These are phyloP conservation scores for Boechera retrofracta DNA, from an alignment of 345 rosid species.

Conservation along the genomic window DNA sequence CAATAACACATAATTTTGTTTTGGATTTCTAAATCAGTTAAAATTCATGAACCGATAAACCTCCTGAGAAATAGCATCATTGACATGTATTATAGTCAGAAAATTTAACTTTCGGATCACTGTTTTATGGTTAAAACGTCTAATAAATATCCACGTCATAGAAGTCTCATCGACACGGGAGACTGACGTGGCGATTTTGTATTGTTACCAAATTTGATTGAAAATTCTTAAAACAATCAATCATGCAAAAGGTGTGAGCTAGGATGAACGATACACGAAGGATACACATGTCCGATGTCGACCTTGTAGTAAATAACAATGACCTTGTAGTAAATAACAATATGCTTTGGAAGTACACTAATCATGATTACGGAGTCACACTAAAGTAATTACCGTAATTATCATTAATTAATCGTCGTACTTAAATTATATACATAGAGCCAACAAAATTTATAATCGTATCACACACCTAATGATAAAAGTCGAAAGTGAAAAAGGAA, in stretches of 20 bases:
- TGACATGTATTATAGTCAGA: background rate
- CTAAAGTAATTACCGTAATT: background rate
- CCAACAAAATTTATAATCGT: conserved; percentile 20
- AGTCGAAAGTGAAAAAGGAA: conserved; percentile 27
- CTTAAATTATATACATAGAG: background rate
- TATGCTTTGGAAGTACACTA: conserved; percentile 11
- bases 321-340: conserved; percentile 19
- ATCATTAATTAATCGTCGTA: conserved; percentile 9
- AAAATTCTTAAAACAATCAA: conserved; percentile 22
- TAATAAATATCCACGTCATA: conserved; percentile 20
- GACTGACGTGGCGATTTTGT: background rate
- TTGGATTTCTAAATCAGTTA: too few species aligned
- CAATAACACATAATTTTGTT: too few species aligned
- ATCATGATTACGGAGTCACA: conserved; percentile 25
- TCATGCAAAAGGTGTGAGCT: conserved; percentile 34
- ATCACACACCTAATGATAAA: background rate
- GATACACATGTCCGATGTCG: conserved; percentile 36
- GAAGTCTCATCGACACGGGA: conserved; percentile 35
- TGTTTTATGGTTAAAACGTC: conserved; percentile 6
- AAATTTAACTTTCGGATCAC: conserved; percentile 1
- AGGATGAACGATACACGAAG: conserved; percentile 25
- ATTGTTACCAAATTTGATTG: background rate
- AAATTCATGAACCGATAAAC: too few species aligned
- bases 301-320: conserved; percentile 8
- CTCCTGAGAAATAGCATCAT: background rate